Conservation (phyloP, 1,139 yeast genomes). For the Yamadazyma blattariae region DNA sequence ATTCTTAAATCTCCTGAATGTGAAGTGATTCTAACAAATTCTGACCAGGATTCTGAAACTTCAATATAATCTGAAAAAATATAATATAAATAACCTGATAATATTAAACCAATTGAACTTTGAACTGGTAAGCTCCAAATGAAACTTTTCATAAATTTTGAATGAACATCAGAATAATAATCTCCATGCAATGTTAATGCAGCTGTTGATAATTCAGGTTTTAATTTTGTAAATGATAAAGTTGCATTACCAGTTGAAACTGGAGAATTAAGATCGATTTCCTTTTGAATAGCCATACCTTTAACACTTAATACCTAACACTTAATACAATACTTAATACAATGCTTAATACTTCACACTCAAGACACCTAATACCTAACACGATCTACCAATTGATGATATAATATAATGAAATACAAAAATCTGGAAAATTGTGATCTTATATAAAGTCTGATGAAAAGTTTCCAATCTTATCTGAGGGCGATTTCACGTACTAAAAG, state of each 20-base stretch:
- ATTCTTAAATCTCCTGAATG: conserved; percentile 25
- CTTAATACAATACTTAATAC: too few species aligned
- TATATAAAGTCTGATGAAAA: too few species aligned
- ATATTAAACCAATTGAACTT: conserved; percentile 18
- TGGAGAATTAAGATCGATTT: conserved; percentile 51
- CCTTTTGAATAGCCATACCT: conserved; percentile 37
- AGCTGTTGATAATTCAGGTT: conserved; percentile 59
- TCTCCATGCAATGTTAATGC: conserved; percentile 64
- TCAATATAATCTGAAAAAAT: conserved; percentile 34
- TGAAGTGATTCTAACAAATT: conserved; percentile 23
- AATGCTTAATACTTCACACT: too few species aligned
- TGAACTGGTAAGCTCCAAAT: conserved; percentile 48
- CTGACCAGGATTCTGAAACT: conserved; percentile 33
- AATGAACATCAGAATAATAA: conserved; percentile 55
- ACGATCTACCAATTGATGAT: too few species aligned
- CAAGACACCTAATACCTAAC: too few species aligned
- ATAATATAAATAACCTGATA: conserved; percentile 21
- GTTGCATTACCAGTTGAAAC: conserved; percentile 38
- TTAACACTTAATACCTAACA: too few species aligned
- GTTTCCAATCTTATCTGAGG: too few species aligned
- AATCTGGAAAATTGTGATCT: too few species aligned
- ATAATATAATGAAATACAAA: too few species aligned
- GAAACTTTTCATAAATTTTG: conserved; percentile 45
- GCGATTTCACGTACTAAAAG: too few species aligned
- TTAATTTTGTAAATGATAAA: conserved; percentile 41